Conservation (phyloP, 768 basidiomycete genomes). For the Psilocybe cyanescens region DNA sequence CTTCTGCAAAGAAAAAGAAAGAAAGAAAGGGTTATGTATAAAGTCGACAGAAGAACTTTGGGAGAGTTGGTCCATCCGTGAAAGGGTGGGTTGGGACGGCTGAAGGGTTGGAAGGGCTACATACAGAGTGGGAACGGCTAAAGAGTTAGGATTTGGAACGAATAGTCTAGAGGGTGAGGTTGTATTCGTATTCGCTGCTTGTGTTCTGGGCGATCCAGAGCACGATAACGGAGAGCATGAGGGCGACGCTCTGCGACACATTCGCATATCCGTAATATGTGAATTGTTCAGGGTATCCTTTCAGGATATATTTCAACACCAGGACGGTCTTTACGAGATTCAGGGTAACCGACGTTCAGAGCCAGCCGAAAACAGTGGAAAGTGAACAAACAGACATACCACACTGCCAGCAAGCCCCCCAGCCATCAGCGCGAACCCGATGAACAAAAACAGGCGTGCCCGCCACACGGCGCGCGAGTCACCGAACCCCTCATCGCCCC, state of each 20-base stretch:
- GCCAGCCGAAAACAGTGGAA: neutral
- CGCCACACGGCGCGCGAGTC: conserved; percentile 89
- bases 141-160: no score
- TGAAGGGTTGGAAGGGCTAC: no score
- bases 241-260: conserved; percentile 88
- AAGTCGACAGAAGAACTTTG: neutral
- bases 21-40: neutral
- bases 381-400: conserved; percentile 52
- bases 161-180: conserved; percentile 63
- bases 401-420: conserved; percentile 97
- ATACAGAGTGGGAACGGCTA: no score
- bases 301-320: conserved; percentile 88
- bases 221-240: conserved; percentile 85
- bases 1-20: neutral
- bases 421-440: conserved; percentile 97
- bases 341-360: no score
- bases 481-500: conserved; percentile 79
- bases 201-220: conserved; percentile 92
- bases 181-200: conserved; percentile 92
- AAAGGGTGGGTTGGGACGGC: neutral
- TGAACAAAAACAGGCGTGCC: conserved; percentile 87
- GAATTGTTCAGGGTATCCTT: conserved; percentile 72
- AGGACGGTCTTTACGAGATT: conserved; percentile 67
- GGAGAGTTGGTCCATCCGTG: neutral
- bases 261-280: conserved; percentile 94